These are phyloP conservation scores for Fusarium citri DNA, from an alignment of 2,329 filamentous ascomycete genomes.

Conservation along the genomic window DNA sequence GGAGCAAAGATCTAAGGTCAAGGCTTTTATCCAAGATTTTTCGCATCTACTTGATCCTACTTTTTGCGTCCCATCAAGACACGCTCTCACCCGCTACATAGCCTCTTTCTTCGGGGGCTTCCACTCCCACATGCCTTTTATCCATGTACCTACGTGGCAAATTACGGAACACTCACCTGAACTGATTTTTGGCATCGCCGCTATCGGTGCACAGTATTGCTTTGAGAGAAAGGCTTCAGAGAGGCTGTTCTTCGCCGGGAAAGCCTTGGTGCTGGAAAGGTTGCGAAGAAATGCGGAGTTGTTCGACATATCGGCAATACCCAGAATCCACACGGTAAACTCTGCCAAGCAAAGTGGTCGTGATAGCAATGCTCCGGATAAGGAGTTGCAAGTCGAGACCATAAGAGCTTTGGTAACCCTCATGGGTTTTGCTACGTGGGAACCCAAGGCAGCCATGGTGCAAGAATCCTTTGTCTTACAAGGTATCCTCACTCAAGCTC, in stretches of 20 bases:
- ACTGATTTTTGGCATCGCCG: constrained; percentile 49
- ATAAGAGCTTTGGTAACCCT: constrained; percentile 51
- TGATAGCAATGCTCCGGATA: neutral
- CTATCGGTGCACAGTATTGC: constrained; percentile 54
- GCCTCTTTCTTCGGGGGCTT: constrained; percentile 48
- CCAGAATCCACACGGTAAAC: neutral
- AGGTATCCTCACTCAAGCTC: constrained; percentile 49
- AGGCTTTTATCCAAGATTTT: neutral
- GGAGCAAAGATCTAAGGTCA: constrained; percentile 48
- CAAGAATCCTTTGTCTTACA: constrained; percentile 53
- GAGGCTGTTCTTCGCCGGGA: constrained; percentile 50
- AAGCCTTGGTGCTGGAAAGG: constrained; percentile 49
- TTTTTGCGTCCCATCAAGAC: constrained; percentile 52
- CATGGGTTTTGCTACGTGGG: constrained; percentile 56
- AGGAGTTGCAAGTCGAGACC: constrained; percentile 42
- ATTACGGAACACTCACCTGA: constrained; percentile 49
- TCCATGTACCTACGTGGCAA: constrained; percentile 52
- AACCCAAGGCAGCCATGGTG: constrained; percentile 48
- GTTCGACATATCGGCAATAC: constrained; percentile 17
- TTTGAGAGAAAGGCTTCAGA: constrained; percentile 53
- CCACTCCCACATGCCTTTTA: constrained; percentile 54
- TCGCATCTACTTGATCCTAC: constrained; percentile 42
- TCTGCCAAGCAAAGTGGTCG: constrained; percentile 30
- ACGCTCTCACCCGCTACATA: constrained; percentile 53
- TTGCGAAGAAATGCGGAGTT: constrained; percentile 39